Percentiles rank a stretch among this genome's conserved stretches.
phyloP scores from a whole-genome alignment of 371 early-diverging fungal species.

The Lichtheimia ornata region DNA sequence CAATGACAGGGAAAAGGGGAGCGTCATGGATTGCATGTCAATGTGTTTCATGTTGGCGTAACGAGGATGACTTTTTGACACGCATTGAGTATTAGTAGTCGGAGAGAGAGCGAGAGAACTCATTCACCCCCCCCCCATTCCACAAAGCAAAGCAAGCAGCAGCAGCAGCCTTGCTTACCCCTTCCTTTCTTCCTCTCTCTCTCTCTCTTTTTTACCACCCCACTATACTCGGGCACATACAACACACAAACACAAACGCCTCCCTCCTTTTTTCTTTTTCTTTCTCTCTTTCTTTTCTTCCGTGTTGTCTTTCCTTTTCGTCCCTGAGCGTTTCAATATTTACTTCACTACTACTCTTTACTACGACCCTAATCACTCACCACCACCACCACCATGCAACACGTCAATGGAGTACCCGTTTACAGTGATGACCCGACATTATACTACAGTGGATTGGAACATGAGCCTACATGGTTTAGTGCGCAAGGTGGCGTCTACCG shows the following conservation, averaged over 20 bases:
- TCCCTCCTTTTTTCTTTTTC: not conserved
- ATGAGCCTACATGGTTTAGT: constrained; percentile 53
- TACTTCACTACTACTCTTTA: not conserved
- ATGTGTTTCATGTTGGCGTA: no score
- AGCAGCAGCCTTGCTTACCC: not conserved
- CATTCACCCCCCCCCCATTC: constrained; percentile 1
- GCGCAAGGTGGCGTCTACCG: constrained; percentile 55
- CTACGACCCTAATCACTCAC: not conserved
- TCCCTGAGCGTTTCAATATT: not conserved
- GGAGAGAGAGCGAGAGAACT: not conserved
- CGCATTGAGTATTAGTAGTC: no score
- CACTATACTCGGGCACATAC: no score
- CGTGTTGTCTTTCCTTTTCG: not conserved
- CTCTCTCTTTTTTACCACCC: not conserved
- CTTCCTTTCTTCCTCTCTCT: not conserved
- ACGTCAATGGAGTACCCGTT: constrained; percentile 52
- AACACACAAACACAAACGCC: not conserved
- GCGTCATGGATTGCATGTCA: no score
- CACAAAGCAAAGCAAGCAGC: not conserved
- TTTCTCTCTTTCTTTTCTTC: constrained; percentile 1
- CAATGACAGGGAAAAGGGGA: no score
- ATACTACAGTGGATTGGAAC: constrained; percentile 39
- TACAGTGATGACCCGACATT: constrained; percentile 39
- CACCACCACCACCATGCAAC: constrained; percentile 30
- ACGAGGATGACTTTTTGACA: no score